A percentile compares a stretch with the other conserved stretches of the same genome.
These are phyloP conservation scores for Monilinia fructigena DNA, from an alignment of 2,329 filamentous ascomycete species.

Conservation along the genomic window DNA sequence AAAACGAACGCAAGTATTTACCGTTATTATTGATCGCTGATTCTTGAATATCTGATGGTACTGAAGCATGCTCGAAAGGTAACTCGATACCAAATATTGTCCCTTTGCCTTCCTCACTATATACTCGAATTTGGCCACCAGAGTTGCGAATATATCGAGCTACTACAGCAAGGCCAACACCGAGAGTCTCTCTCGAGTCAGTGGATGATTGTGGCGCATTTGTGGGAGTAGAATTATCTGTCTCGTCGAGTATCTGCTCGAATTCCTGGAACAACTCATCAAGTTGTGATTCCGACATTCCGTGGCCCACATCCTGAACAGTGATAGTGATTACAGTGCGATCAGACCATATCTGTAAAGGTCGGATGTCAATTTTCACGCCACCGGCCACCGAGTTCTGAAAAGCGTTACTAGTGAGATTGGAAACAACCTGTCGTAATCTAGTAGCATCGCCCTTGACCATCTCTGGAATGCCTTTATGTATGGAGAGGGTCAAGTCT, in stretches of 20 bases:
- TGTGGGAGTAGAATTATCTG: slow-evolving; percentile 35
- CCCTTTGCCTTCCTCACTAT: slow-evolving; percentile 29
- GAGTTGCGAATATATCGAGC: slow-evolving; percentile 32
- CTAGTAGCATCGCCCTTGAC: slow-evolving; percentile 30
- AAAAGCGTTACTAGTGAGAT: slow-evolving; percentile 32
- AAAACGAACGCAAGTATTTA: neutral
- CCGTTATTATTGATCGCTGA: neutral
- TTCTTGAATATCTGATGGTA: neutral
- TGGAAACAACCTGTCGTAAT: slow-evolving; percentile 31
- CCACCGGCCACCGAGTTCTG: slow-evolving; percentile 29
- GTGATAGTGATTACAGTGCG: slow-evolving; percentile 29
- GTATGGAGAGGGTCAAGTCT: slow-evolving; percentile 26
- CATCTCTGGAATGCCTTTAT: slow-evolving; percentile 28
- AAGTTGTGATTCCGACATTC: slow-evolving; percentile 43
- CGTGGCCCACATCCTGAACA: slow-evolving; percentile 30
- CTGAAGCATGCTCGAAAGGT: slow-evolving; percentile 28
- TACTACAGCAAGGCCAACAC: slow-evolving; percentile 33
- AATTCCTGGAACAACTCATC: slow-evolving; percentile 59
- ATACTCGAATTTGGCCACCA: slow-evolving; percentile 31
- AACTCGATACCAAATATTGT: slow-evolving; percentile 32
- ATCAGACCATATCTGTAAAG: slow-evolving; percentile 15
- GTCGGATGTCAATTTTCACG: slow-evolving; percentile 33
- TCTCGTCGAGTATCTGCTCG: slow-evolving; percentile 55
- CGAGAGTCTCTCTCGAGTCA: slow-evolving; percentile 25
- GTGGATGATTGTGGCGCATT: neutral